phyloP scores from a whole-genome alignment of 108 stramenopile genomes.

The Cyclostephanos tholiformis region DNA sequence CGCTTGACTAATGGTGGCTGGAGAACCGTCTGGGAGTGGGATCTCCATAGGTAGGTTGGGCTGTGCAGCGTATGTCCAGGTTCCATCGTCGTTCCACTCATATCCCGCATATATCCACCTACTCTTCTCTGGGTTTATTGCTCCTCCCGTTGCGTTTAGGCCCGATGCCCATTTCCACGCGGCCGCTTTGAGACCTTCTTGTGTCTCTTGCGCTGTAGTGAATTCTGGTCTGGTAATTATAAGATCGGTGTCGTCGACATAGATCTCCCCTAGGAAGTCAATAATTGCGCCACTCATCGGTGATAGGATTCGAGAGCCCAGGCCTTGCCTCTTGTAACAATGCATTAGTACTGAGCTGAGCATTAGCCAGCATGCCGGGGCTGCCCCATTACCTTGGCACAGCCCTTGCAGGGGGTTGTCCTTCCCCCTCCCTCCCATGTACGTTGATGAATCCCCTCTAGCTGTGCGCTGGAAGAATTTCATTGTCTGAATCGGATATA shows the following conservation, averaged over 20 bases:
- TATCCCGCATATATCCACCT: not conserved
- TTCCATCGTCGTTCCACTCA: not conserved
- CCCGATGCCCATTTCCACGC: not conserved
- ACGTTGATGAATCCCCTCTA: not conserved
- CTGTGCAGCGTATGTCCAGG: not conserved
- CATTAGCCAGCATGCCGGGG: no score
- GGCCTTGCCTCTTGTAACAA: not conserved
- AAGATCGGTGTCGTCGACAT: conserved; percentile 1
- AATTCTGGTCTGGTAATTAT: not conserved
- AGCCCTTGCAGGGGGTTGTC: not conserved
- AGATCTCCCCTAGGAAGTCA: not conserved
- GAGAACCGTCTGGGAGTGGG: not conserved
- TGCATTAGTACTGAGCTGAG: not conserved
- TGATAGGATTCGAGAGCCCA: not conserved
- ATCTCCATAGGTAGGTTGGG: not conserved
- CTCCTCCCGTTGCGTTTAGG: not conserved
- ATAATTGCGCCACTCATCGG: not conserved
- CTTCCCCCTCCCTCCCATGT: not conserved
- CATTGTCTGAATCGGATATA: not conserved
- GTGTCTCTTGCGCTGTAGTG: not conserved
- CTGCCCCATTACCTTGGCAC: conserved; percentile 1
- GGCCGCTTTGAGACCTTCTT: not conserved
- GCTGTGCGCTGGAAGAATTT: conserved; percentile 10
- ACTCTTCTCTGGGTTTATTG: not conserved
- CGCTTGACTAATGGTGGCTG: not conserved